Base-by-base conservation (phyloP, 805 yeast species). In the Candida loeiensis region DNA sequence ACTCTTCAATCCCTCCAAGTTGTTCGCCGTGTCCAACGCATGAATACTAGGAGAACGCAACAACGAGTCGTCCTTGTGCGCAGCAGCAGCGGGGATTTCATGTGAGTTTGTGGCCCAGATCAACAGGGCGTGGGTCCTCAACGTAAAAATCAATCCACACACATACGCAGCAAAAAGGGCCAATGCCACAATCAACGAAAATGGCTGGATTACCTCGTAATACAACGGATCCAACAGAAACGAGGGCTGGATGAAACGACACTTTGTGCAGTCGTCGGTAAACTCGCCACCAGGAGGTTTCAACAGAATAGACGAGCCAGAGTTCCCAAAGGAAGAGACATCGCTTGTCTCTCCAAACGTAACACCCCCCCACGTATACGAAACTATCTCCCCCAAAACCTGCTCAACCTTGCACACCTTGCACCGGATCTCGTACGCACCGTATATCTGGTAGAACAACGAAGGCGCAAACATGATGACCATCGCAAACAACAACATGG, bases 391-490 rank as follows among this genome's bases (percentile, higher is more conserved):
- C 6, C 19, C 30, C 8, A 17, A 11, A 5, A 12, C 13, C 29
- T 33, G 28, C 20, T 33, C 60, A 18, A 51, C 22, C 12, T 49
- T 56, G 57, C 91, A 85, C 4, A 73, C 72, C 9, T 64, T 68
- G 61, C 99, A 93, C 40, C 71, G 70, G 25, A 89, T 73, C 51
- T 84, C 87, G 54, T 88, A 87, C 5, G 85, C 76, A 0, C 98
- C 99, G 58, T 87, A 91, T 34, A 93, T 82, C 58, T 87, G 93
- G 56, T 86, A 86, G 52, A 93, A 78, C 22, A 89, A 71, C 0
- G 98, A 87, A 4, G 99, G 99, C 0, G 95, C 85, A 63, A 93
- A 80, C 80, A 90, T 88, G 2, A 86, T 93, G 36, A 89, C 77
- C 65, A 88, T 78, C 2, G 97, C 95, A 67, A 83, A 93, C 39